Base-by-base conservation (phyloP, 257 asterid species). In the Rehmannia glutinosa region DNA sequence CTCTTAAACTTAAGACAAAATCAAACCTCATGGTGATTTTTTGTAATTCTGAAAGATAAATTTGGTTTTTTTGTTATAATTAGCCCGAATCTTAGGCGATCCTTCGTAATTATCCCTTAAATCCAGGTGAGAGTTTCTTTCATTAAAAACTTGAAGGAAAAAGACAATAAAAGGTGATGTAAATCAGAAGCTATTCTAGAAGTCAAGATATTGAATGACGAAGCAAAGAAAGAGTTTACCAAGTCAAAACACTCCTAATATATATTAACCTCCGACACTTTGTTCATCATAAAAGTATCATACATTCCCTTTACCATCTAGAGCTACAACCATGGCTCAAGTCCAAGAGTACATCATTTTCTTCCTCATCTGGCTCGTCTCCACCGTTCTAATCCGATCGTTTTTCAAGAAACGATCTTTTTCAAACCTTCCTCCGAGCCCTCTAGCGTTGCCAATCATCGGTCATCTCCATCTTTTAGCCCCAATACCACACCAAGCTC, bases 401-500 rank as follows among this genome's bases (percentile, higher is more conserved):
- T 13, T 77, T 3, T 8, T 82, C 57, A 72, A 61, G 41, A 73
- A 46, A 5, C 66, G 64, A 16, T 41, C 68, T 6, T 42, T 62
- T 21, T 13, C 32, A 27, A 41, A 8, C 11, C 84, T 75, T 41
- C 97, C 95, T 13, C 95, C 91, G 1, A 84, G 87, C 62, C 95
- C 97, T 0, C 45, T 65, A 8, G 79, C 81, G 49, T 41, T 85
- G 12, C 97, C 95, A 0, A 70, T 90, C 70, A 85, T 90, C 9
- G 93, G 95, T 32, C 95, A 90, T 66, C 88, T 89, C 64, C 95
- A 89, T 61, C 96, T 87, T 66, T 76, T 87, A 0, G 80, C 86
- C 30, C 90, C 95, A 5, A 82, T 85, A 52, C 95, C 95, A 45
- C 97, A 90, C 80, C 97, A 90, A 70, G 84, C 91, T 65, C 80